Conservation (phyloP, 257 asterid species). For the Solanum corneliomulleri region DNA sequence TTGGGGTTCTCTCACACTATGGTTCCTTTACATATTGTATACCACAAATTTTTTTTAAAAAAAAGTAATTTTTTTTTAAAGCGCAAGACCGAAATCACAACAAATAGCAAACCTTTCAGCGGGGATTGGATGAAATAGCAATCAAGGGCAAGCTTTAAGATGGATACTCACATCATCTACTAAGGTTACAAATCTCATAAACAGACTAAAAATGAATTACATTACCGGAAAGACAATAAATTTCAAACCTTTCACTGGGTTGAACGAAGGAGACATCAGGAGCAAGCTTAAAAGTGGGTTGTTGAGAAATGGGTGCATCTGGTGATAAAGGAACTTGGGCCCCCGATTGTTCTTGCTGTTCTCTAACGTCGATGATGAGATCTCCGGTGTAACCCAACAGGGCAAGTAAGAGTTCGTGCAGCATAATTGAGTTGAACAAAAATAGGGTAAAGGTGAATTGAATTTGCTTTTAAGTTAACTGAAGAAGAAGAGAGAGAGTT, state of each 20-base stretch:
- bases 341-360: slow-evolving; percentile 28
- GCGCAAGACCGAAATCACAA: background rate
- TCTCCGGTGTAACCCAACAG: slow-evolving; percentile 95
- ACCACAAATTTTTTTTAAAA: background rate
- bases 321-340: slow-evolving; percentile 38
- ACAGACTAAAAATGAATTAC: background rate
- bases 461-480: background rate
- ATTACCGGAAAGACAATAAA: background rate
- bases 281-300: slow-evolving; percentile 79
- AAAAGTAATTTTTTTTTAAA: background rate
- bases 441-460: background rate
- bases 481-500: background rate
- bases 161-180: slow-evolving; percentile 11
- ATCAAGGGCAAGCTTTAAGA: slow-evolving; percentile 87
- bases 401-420: slow-evolving; percentile 82
- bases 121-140: slow-evolving; percentile 54
- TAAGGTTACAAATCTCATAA: background rate
- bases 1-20: background rate
- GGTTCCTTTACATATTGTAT: background rate
- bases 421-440: slow-evolving; percentile 24
- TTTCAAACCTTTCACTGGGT: slow-evolving; percentile 66
- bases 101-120: slow-evolving; percentile 45
- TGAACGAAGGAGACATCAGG: slow-evolving; percentile 74
- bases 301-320: slow-evolving; percentile 57
- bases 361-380: slow-evolving; percentile 80